phyloP scores from a whole-genome alignment of 2,329 filamentous ascomycete species.

The Didymella pomorum region DNA sequence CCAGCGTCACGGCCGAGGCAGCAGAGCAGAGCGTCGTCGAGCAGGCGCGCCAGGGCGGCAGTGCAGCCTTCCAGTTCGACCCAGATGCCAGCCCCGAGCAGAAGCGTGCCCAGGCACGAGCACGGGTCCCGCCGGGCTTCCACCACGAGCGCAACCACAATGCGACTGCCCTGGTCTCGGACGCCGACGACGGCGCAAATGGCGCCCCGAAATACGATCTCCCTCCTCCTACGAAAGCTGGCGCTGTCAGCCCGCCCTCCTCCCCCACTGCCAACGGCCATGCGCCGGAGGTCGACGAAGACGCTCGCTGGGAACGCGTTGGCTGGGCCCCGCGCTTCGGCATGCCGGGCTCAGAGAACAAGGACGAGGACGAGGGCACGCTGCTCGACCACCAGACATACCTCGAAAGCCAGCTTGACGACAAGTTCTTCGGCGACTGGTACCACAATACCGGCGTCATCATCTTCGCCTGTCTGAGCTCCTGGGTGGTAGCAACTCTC shows the following conservation, averaged over 20 bases:
- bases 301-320: constrained; percentile 63
- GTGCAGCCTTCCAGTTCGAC: constrained; percentile 84
- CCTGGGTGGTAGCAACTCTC: constrained; percentile 87
- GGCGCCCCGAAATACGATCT: constrained; percentile 73
- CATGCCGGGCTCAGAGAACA: constrained; percentile 57
- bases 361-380: constrained; percentile 67
- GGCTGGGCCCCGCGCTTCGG: constrained; percentile 93
- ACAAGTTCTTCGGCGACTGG: constrained; percentile 96
- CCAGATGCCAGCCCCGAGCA: constrained; percentile 83
- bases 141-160: constrained; percentile 68
- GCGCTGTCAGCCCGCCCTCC: constrained; percentile 64
- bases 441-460: constrained; percentile 98
- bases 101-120: constrained; percentile 80
- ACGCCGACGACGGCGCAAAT: constrained; percentile 59
- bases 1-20: constrained; percentile 70
- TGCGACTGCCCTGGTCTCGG: constrained; percentile 76
- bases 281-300: constrained; percentile 64
- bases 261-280: constrained; percentile 62
- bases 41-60: constrained; percentile 80
- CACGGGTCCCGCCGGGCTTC: constrained; percentile 70
- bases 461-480: constrained; percentile 86
- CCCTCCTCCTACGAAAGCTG: constrained; percentile 75
- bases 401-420: constrained; percentile 82
- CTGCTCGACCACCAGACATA: constrained; percentile 88
- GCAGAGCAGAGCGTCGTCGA: constrained; percentile 78